phyloP scores from a whole-genome alignment of 805 yeast genomes.

The Saccharomycopsis capsularis region DNA sequence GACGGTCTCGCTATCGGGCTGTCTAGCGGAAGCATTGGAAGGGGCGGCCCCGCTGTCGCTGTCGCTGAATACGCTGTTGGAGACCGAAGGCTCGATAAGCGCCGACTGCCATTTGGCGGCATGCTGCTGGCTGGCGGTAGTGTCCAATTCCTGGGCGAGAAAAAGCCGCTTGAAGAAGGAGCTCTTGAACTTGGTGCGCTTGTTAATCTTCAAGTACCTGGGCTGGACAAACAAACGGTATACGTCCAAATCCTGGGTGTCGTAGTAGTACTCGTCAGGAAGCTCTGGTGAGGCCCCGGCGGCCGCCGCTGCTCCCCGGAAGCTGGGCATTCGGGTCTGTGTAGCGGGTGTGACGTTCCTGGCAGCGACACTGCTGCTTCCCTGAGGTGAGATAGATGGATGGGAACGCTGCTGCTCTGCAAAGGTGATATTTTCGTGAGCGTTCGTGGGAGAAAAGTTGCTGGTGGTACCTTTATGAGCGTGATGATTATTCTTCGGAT shows the following conservation, averaged over 20 bases:
- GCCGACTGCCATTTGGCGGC: not conserved
- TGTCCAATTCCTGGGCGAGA: conserved; percentile 20
- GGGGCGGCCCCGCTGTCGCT: not conserved
- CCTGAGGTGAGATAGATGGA: no score
- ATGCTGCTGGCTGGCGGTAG: not conserved
- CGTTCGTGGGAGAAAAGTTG: no score
- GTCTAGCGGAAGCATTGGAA: not conserved
- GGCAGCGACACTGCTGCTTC: no score
- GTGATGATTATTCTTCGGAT: no score
- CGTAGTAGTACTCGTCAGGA: conserved; percentile 13
- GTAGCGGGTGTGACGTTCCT: no score
- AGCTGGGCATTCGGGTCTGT: no score
- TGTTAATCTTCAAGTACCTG: conserved; percentile 14
- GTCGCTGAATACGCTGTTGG: conserved; percentile 2
- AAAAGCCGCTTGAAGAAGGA: conserved; percentile 14
- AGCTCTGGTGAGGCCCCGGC: not conserved
- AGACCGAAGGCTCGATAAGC: not conserved
- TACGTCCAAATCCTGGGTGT: conserved; percentile 14
- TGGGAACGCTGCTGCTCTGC: no score
- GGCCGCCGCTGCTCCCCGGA: no score
- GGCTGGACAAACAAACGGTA: conserved; percentile 20
- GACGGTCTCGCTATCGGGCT: not conserved
- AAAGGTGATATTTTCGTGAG: no score
- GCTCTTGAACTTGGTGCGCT: not conserved
- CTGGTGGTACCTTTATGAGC: no score